Base-by-base conservation (phyloP, 768 basidiomycete genomes). In the Leccinum sublutescens region DNA sequence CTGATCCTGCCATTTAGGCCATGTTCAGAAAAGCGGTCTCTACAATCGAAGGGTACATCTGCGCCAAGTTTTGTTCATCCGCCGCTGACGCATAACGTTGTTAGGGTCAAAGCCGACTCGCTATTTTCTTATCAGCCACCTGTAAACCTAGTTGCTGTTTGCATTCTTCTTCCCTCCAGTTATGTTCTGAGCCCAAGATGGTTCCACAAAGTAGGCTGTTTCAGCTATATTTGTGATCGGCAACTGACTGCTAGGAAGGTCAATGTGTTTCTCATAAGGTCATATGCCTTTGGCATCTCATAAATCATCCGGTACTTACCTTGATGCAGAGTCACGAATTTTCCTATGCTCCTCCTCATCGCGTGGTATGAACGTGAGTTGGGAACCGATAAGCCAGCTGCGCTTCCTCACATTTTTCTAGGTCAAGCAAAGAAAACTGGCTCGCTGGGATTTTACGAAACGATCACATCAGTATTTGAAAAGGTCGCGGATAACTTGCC, bases 71-170 rank as follows among this genome's bases (percentile, higher is more conserved):
- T 56, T 19, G 23, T 51, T 29, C 33, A 33, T 56, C 7, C 38
- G 61, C 21, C 54, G 3, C 54, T 74, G 36, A 66, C 27, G 51
- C n/a, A 69, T 25, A 14, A 40, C 55, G 52, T n/a, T 15, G 43
- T 43, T 38, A 82, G 91, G 38, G 92, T 93, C 52, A 93, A 94
- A 68, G 92, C 91, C 27, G 95, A 98, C 71, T 92, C 86, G 1
- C 71, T 98, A 12, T 98, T 97, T 71, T 94, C 91, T 23, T 98
- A 98, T 71, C 93, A 95, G 67, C 89, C 96, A 1, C 97, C 97
- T 0, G 75, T 98, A 67, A 99, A 98, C 72, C 74, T 98, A 6
- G 60, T 95, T 47, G 97, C 96, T 0, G 77, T 98, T 14, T 85
- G 85, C 54, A 78, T 96, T 62, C 89, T 99, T 82, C 79, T 95